Percentiles rank a stretch among this genome's conserved stretches.
phyloP scores from a whole-genome alignment of 2,329 filamentous ascomycete species.

The Hypomyces perniciosus region DNA sequence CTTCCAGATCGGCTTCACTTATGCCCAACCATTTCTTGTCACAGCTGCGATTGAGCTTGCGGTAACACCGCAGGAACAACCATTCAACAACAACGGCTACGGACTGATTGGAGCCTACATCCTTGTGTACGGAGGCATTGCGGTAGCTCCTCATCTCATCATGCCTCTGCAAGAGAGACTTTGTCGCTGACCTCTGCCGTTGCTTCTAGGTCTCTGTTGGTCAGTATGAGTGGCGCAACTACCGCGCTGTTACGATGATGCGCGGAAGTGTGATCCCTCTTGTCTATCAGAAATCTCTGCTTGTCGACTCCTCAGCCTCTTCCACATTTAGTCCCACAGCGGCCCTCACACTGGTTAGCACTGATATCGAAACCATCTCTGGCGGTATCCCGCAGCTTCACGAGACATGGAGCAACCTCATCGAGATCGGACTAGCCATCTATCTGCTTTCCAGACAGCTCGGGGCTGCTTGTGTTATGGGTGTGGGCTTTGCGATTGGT shows the following conservation, averaged over 20 bases:
- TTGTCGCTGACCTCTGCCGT: background rate
- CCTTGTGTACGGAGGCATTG: constrained; percentile 22
- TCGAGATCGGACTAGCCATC: constrained; percentile 23
- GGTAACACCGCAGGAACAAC: constrained; percentile 14
- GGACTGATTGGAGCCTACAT: constrained; percentile 24
- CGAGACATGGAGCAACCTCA: constrained; percentile 15
- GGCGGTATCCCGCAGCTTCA: too few relatives aligned
- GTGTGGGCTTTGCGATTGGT: constrained; percentile 40
- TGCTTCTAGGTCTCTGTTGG: background rate
- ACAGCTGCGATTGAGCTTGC: constrained; percentile 17
- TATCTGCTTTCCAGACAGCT: constrained; percentile 29
- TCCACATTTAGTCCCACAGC: too few relatives aligned
- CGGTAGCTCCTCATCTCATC: constrained; percentile 11
- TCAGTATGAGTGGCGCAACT: too few relatives aligned
- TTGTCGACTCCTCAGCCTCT: too few relatives aligned
- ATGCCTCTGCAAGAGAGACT: background rate
- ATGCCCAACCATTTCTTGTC: constrained; percentile 23
- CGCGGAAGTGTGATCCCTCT: too few relatives aligned
- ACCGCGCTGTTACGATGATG: too few relatives aligned
- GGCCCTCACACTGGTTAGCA: too few relatives aligned
- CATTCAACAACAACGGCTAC: constrained; percentile 19
- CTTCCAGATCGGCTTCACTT: constrained; percentile 21
- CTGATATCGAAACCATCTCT: too few relatives aligned
- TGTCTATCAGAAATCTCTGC: too few relatives aligned
- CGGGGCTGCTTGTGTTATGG: constrained; percentile 34